Evolutionary conservation across 305 asterid genomes (phyloP).

Genomic region (Solanum hybrid): DNA sequence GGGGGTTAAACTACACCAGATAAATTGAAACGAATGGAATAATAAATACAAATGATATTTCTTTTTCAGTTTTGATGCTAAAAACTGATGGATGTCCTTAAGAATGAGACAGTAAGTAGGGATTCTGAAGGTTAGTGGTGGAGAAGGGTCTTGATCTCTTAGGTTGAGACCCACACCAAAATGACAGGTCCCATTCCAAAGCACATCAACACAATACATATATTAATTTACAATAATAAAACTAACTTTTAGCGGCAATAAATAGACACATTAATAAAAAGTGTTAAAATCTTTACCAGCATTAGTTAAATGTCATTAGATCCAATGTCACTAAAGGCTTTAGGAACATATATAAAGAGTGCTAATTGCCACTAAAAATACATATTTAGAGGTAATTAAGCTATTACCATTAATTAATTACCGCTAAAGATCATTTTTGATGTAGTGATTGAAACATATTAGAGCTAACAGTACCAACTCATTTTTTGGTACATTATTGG

Average conservation of each 20-base stretch:
- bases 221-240: not conserved
- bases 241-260: no score
- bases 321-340: no score
- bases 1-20: not conserved
- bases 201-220: constrained; percentile 4
- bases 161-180: constrained; percentile 24
- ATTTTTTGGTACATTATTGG: not conserved
- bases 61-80: constrained; percentile 17
- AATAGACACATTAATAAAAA: no score
- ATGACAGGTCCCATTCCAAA: constrained; percentile 23
- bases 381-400: no score
- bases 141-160: constrained; percentile 1
- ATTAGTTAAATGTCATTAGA: no score
- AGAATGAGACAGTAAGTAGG: constrained; percentile 24
- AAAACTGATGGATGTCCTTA: constrained; percentile 17
- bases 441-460: not conserved
- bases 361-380: no score
- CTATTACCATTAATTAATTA: no score
- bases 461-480: constrained; percentile 1
- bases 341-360: no score
- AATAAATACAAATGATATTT: not conserved
- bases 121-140: constrained; percentile 13
- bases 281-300: no score
- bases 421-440: no score
- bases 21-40: not conserved